Percentiles rank a stretch among this genome's conserved stretches.
Conservation (phyloP, 2,329 filamentous ascomycete genomes). For the Emergomyces pasteurianus region DNA sequence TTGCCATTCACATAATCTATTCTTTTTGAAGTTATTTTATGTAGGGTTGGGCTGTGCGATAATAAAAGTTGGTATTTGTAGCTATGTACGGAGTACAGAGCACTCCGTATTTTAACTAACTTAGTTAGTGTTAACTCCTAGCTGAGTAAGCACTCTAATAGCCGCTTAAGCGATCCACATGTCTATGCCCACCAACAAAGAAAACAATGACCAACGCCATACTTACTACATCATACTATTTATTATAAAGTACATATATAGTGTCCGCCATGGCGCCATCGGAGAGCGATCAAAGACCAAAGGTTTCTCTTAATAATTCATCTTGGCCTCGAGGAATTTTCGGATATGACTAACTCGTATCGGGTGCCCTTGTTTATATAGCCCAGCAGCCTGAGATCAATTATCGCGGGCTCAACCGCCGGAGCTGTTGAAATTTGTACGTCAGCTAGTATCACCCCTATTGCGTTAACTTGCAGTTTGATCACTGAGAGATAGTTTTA, state of each 20-base stretch:
- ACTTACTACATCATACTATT: neutral
- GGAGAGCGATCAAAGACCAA: conserved; percentile 26
- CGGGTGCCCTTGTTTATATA: conserved; percentile 25
- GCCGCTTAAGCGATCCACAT: neutral
- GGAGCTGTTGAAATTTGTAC: conserved; percentile 87
- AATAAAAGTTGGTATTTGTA: too few species aligned
- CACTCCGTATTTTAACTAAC: too few species aligned
- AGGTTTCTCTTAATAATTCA: conserved; percentile 16
- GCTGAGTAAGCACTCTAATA: too few species aligned
- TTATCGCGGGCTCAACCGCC: conserved; percentile 84
- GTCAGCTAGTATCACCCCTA: conserved; percentile 11
- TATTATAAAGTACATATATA: neutral
- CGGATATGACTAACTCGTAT: conserved; percentile 7
- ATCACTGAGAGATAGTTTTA: neutral
- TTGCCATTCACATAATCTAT: too few species aligned
- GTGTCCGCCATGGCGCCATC: conserved; percentile 11
- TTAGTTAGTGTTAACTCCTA: too few species aligned
- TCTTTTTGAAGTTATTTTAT: too few species aligned
- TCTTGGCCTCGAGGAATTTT: neutral
- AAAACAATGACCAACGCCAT: neutral
- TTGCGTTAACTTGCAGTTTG: neutral
- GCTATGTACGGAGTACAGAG: too few species aligned
- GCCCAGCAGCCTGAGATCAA: conserved; percentile 75
- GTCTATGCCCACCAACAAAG: neutral
- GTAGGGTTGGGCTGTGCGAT: too few species aligned